Conservation (phyloP, 2,329 filamentous ascomycete genomes). For the Colletotrichum graminicola region DNA sequence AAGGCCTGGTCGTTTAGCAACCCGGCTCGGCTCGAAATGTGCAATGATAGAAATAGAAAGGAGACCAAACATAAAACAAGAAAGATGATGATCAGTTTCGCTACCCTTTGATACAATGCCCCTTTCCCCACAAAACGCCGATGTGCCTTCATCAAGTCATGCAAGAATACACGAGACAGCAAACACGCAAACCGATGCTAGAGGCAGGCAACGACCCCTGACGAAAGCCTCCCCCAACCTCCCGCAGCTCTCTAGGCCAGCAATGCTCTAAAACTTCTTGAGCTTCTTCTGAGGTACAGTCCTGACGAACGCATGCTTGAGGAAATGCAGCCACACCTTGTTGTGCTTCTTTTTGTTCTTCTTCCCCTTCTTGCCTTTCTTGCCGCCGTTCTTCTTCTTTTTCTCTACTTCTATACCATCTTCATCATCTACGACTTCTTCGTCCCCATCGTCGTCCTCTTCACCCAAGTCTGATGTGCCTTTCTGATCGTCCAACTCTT, state of each 20-base stretch:
- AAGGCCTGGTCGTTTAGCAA: background rate
- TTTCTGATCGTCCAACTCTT: constrained; percentile 46
- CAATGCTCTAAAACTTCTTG: constrained; percentile 52
- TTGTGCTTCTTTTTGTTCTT: constrained; percentile 68
- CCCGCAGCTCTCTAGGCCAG: background rate
- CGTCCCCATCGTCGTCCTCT: constrained; percentile 47
- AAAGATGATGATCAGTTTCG: constrained; percentile 8
- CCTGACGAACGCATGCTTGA: constrained; percentile 83
- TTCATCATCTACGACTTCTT: constrained; percentile 46
- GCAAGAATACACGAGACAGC: background rate
- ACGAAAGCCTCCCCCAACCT: background rate
- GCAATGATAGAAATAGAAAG: background rate
- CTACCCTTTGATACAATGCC: constrained; percentile 23
- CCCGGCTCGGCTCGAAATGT: background rate
- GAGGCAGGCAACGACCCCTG: background rate
- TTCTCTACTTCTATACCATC: constrained; percentile 54
- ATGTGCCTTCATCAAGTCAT: constrained; percentile 17
- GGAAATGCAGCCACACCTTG: constrained; percentile 82
- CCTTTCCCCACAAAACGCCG: constrained; percentile 23
- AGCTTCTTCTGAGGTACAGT: constrained; percentile 77
- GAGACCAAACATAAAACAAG: background rate
- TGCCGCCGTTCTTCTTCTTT: constrained; percentile 58
- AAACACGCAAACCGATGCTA: constrained; percentile 2
- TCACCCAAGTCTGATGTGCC: constrained; percentile 47
- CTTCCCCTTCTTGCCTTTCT: constrained; percentile 56